A percentile compares a stretch with the other conserved stretches of the same genome.
phyloP scores from a whole-genome alignment of 257 asterid genomes.

The Fraxinus quadrangulata region DNA sequence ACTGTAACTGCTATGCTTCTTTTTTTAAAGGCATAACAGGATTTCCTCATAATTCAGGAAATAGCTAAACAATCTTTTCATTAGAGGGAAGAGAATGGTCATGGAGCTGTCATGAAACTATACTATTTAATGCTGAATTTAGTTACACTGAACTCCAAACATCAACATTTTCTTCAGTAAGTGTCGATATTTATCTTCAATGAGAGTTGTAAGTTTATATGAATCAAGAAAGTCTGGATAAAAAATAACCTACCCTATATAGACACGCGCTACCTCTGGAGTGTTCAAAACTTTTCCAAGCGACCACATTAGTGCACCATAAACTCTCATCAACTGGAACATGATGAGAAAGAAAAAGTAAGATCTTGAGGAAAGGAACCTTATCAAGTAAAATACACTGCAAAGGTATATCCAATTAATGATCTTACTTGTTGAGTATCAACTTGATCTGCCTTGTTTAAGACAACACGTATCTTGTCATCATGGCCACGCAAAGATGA shows the following conservation, averaged over 20 bases:
- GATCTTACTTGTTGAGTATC: conserved; percentile 84
- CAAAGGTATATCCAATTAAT: not conserved
- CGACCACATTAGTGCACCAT: conserved; percentile 99
- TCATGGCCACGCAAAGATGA: conserved; percentile 91
- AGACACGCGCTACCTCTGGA: conserved; percentile 93
- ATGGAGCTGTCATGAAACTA: not conserved
- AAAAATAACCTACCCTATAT: conserved; percentile 67
- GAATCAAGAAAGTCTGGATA: not conserved
- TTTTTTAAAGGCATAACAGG: not conserved
- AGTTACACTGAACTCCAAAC: conserved; percentile 8
- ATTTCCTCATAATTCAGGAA: not conserved
- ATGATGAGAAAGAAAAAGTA: conserved; percentile 1
- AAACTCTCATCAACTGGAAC: conserved; percentile 89
- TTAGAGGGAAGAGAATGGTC: not conserved
- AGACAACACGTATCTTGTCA: conserved; percentile 91
- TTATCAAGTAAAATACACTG: not conserved
- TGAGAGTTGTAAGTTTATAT: not conserved
- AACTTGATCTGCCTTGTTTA: conserved; percentile 95
- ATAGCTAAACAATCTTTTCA: conserved; percentile 1
- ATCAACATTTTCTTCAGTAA: not conserved
- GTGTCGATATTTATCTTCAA: not conserved
- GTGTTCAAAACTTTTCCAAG: conserved; percentile 93
- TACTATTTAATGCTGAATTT: not conserved
- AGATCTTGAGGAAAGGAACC: not conserved
- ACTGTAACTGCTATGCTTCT: not conserved